Evolutionary conservation across 1,284 basidiomycete genomes (phyloP).

Genomic region (Cutaneotrichosporon cavernicola): DNA sequence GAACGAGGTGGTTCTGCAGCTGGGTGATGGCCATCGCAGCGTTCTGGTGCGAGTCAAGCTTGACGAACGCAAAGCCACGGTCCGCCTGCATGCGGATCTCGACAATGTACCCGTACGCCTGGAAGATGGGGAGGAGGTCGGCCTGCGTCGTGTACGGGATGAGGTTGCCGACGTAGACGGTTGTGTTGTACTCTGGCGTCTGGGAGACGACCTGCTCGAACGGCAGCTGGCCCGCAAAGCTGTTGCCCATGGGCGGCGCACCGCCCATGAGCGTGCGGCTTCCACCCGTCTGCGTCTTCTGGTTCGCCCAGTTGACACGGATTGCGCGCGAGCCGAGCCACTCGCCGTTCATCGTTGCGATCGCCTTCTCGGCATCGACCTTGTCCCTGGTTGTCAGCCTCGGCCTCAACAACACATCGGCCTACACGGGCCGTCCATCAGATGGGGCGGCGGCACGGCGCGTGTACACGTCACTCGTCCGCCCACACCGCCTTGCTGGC

Average conservation of each 20-base stretch:
- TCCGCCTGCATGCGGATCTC: slow-evolving; percentile 99
- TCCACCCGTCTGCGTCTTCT: slow-evolving; percentile 73
- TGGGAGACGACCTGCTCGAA: slow-evolving; percentile 86
- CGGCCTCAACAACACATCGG: background rate
- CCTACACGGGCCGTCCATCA: background rate
- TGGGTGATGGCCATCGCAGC: slow-evolving; percentile 96
- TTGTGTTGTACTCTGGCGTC: slow-evolving; percentile 87
- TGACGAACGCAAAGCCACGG: slow-evolving; percentile 97
- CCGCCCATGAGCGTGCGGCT: slow-evolving; percentile 52
- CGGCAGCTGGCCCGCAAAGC: slow-evolving; percentile 71
- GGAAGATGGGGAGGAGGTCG: slow-evolving; percentile 91
- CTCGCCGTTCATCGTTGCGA: slow-evolving; percentile 98
- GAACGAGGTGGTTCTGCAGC: slow-evolving; percentile 89
- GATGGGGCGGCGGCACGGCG: background rate
- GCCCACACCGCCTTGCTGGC: background rate
- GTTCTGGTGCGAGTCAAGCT: slow-evolving; percentile 95
- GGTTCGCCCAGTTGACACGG: slow-evolving; percentile 99
- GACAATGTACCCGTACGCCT: slow-evolving; percentile 90
- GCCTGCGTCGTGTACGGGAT: slow-evolving; percentile 93
- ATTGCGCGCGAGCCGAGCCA: slow-evolving; percentile 97
- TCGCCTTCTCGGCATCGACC: slow-evolving; percentile 95
- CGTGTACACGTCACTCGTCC: background rate
- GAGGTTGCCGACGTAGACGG: slow-evolving; percentile 97
- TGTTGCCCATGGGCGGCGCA: slow-evolving; percentile 13
- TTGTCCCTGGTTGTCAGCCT: slow-evolving; percentile 75